Evolutionary conservation across 495 filamentous ascomycete genomes (phyloP).

Genomic region (Neurospora africana): DNA sequence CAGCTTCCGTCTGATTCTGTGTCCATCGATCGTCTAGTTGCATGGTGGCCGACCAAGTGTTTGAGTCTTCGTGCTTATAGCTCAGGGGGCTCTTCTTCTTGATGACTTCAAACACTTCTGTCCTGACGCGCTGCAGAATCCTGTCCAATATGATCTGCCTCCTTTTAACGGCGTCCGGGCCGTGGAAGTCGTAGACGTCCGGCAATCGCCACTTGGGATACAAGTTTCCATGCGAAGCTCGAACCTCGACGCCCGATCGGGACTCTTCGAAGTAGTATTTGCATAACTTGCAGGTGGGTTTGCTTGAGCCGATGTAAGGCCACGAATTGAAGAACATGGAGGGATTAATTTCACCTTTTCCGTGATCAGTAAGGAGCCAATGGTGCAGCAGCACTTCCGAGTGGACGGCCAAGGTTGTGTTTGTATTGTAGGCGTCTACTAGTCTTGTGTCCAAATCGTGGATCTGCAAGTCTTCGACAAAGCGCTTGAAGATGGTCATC

Average conservation of each 20-base stretch:
- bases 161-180: background rate
- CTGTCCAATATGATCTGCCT: background rate
- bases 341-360: background rate
- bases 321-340: constrained; percentile 13
- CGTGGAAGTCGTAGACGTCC: constrained; percentile 1
- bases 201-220: constrained; percentile 16
- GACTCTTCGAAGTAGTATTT: constrained; percentile 12
- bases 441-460: constrained; percentile 1
- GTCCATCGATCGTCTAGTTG: background rate
- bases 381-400: constrained; percentile 8
- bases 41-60: background rate
- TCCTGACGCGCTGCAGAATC: background rate
- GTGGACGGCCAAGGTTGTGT: constrained; percentile 5
- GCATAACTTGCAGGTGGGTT: constrained; percentile 20
- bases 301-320: constrained; percentile 20
- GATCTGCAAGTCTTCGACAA: constrained; percentile 1
- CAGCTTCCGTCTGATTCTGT: background rate
- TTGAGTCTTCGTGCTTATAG: background rate
- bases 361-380: background rate
- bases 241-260: background rate
- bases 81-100: background rate
- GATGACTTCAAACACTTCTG: background rate
- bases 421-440: background rate
- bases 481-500: background rate
- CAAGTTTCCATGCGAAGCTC: constrained; percentile 9